Evolutionary conservation across 2,329 filamentous ascomycete species (phyloP).

Genomic region (Westerdykella ornata): DNA sequence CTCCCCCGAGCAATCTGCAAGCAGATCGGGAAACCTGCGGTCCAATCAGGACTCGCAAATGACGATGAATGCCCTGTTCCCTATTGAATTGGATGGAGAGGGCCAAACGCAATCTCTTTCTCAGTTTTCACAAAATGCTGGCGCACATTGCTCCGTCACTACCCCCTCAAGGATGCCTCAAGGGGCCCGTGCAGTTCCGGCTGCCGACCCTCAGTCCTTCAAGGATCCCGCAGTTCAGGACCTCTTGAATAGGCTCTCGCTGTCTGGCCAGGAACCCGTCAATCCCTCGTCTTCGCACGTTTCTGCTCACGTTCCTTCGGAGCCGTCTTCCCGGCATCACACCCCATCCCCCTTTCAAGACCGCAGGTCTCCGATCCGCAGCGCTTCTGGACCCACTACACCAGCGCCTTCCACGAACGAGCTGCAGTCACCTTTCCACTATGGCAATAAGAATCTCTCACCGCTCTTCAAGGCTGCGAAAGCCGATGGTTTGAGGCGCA

Average conservation of each 20-base stretch:
- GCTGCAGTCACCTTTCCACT: constrained; percentile 30
- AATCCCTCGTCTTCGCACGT: constrained; percentile 5
- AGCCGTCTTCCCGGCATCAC: constrained; percentile 22
- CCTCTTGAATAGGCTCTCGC: constrained; percentile 37
- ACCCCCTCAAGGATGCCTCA: constrained; percentile 28
- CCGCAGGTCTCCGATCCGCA: constrained; percentile 25
- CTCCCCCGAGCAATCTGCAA: constrained; percentile 15
- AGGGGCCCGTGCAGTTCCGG: constrained; percentile 1
- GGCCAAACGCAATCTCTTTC: constrained; percentile 15
- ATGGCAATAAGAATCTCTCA: constrained; percentile 45
- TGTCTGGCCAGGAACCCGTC: constrained; percentile 25
- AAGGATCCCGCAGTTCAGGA: constrained; percentile 41
- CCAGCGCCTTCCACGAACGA: constrained; percentile 18
- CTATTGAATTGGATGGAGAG: constrained; percentile 57
- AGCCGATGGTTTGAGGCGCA: constrained; percentile 35
- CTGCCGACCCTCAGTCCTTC: constrained; percentile 35
- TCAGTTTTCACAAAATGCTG: constrained; percentile 16
- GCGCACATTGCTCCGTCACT: constrained; percentile 24
- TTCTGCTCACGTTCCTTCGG: constrained; percentile 16
- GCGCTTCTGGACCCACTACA: constrained; percentile 30
- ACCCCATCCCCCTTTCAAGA: constrained; percentile 40
- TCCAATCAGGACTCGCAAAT: constrained; percentile 42
- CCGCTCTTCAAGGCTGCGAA: constrained; percentile 45
- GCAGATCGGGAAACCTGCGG: constrained; percentile 20
- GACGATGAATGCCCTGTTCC: constrained; percentile 53